Conservation (phyloP, 129 eudicot genomes). For the Pittosporum tobira region DNA sequence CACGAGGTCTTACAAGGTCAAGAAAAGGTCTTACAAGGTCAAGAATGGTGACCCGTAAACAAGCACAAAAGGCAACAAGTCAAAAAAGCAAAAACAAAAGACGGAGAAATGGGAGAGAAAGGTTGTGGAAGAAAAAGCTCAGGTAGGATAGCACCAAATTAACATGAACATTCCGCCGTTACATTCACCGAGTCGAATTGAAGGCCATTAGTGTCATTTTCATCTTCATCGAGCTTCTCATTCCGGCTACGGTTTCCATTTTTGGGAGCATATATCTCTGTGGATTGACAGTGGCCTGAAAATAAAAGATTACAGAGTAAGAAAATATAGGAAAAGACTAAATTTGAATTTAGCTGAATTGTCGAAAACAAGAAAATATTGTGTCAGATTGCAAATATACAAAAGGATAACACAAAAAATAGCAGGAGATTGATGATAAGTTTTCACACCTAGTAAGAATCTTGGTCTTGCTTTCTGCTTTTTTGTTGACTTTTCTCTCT, state of each 20-base stretch:
- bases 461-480: slow-evolving; percentile 21
- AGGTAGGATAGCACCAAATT: slow-evolving; percentile 78
- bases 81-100: slow-evolving; percentile 30
- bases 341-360: too few relatives aligned
- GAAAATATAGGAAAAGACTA: too few relatives aligned
- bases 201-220: background rate
- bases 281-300: slow-evolving; percentile 12
- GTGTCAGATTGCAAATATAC: too few relatives aligned
- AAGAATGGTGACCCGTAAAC: slow-evolving; percentile 33
- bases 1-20: slow-evolving; percentile 89
- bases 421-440: too few relatives aligned
- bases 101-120: background rate
- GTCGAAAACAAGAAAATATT: too few relatives aligned
- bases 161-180: slow-evolving; percentile 1
- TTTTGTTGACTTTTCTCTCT: too few relatives aligned
- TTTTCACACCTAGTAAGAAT: slow-evolving; percentile 25
- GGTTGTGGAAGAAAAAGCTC: slow-evolving; percentile 49
- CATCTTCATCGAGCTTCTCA: background rate
- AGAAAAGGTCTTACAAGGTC: slow-evolving; percentile 99
- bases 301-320: too few relatives aligned
- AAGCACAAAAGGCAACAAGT: slow-evolving; percentile 57
- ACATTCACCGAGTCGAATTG: background rate
- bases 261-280: background rate
- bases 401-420: too few relatives aligned
- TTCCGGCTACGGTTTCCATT: too few relatives aligned